Evolutionary conservation across 805 yeast genomes (phyloP), one percentile per base, ranked within the genome.

Genomic region (Kurtzmaniella cleridarum): DNA sequence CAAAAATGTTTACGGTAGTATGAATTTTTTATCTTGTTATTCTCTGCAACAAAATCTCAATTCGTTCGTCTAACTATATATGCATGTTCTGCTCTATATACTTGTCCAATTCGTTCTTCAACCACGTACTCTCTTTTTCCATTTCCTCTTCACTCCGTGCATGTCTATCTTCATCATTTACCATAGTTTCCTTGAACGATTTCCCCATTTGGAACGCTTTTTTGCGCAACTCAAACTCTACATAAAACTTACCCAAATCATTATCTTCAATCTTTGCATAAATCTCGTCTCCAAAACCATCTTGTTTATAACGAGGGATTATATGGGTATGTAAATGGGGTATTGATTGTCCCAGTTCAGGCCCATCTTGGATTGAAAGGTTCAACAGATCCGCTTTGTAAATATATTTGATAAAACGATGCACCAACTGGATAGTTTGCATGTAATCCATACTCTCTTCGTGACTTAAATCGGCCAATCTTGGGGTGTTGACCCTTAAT

Each of bases 261-360:
- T 66, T 50, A 4, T 62, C 51, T 42, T 87, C 89, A 36, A 93
- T 56, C 48, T 69, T 60, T n/a, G 64, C 65, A 57, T 93, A 88
- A 24, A 93, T 73, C 30, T 76, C 80, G 55, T 87, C 96, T 1
- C 88, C 88, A 32, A 56, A 64, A 1, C 64, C 64, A 51, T 84
- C 81, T 3, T 66, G 65, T 36, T 66, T 69, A 55, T 73, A 79
- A 30, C 99, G 71, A 5, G 99, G 99, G 15, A 93, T 89, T 14
- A 93, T 64, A 57, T 93, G 99, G 15, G 96, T 84, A 59, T 93
- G 98, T 23, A 91, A 71, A 60, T 93, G 98, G 4, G 97, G 95
- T 2, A 93, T 81, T n/a, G 90, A 78, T 57, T 93, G 98, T 3
- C 98, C 98, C 1, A 97, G 91, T 36, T 88, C 88, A 0, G 89